phyloP scores from a whole-genome alignment of 352 stramenopile genomes.

The Globisporangium barbulae region DNA sequence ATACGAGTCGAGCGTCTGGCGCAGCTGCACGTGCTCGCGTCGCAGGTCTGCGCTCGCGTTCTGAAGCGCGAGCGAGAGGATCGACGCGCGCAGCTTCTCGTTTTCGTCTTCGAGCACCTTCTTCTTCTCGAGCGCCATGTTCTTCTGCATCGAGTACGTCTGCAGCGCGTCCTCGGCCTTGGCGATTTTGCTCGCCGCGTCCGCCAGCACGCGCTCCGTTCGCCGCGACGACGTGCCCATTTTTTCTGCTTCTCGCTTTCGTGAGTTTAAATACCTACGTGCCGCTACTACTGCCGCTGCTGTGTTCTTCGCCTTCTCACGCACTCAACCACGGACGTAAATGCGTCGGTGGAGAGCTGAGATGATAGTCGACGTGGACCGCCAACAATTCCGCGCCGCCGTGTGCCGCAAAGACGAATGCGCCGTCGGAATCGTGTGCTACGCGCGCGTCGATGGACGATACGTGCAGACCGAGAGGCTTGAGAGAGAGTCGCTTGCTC shows the following conservation, averaged over 20 bases:
- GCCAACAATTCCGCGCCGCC: background rate
- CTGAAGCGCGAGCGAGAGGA: conserved; percentile 71
- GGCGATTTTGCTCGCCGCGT: conserved; percentile 69
- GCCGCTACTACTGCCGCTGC: background rate
- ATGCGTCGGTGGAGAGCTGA: background rate
- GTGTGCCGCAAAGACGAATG: background rate
- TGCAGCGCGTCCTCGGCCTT: conserved; percentile 64
- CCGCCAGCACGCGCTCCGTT: conserved; percentile 64
- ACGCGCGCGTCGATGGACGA: background rate
- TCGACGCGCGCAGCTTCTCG: conserved; percentile 73
- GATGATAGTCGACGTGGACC: background rate
- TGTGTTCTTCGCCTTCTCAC: background rate
- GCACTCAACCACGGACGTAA: background rate
- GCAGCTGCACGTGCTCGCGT: conserved; percentile 78
- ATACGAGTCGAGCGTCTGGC: conserved; percentile 83
- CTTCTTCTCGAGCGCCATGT: conserved; percentile 61
- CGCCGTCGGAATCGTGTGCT: background rate
- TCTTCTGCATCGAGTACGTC: conserved; percentile 49
- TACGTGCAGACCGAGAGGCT: background rate
- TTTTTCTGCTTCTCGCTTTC: background rate
- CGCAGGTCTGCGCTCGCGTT: conserved; percentile 76
- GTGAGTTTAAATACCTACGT: conserved; percentile 12
- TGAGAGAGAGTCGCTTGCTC: background rate
- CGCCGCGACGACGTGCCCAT: conserved; percentile 52
- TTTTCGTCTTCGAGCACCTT: conserved; percentile 76